Percentiles rank a stretch among this genome's conserved stretches.
Evolutionary conservation across 768 basidiomycete species (phyloP).

Genomic region (Mycena metata): DNA sequence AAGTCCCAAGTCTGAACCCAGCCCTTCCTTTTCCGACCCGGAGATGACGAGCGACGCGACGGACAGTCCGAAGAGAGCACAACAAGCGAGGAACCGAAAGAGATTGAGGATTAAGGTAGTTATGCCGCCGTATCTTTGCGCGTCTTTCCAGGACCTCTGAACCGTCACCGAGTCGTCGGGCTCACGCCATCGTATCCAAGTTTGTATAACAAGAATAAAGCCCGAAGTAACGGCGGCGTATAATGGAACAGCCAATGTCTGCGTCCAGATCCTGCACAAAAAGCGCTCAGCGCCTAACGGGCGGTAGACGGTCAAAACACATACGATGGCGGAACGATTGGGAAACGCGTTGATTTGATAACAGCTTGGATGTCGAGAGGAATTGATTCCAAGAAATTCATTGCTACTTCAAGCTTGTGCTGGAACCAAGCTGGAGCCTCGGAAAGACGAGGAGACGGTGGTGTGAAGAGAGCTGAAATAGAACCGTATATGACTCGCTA

Average conservation of each 20-base stretch:
- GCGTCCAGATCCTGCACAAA: conserved; percentile 16
- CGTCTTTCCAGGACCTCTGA: conserved; percentile 32
- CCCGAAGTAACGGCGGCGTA: conserved; percentile 28
- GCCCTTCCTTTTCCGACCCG: neutral
- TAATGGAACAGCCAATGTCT: conserved; percentile 21
- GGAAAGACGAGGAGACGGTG: neutral
- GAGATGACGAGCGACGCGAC: conserved; percentile 14
- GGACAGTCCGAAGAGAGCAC: conserved; percentile 29
- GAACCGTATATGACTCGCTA: conserved; percentile 2
- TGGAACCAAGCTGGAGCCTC: no score
- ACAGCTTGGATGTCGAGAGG: conserved; percentile 28
- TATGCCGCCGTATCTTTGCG: conserved; percentile 26
- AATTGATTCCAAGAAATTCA: conserved; percentile 20
- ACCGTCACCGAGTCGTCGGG: neutral
- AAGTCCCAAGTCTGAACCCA: neutral
- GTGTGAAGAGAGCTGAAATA: conserved; percentile 6
- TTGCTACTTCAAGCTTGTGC: neutral
- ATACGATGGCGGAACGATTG: conserved; percentile 10
- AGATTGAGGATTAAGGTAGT: conserved; percentile 18
- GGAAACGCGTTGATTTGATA: conserved; percentile 11
- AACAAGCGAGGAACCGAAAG: conserved; percentile 16
- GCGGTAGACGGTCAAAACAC: neutral
- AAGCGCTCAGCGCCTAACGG: neutral
- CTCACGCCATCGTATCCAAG: conserved; percentile 1
- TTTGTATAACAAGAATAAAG: neutral